A percentile compares a stretch with the other conserved stretches of the same genome.
Conservation (phyloP, 1,139 yeast species). For the Scheffersomyces illinoinensis region DNA sequence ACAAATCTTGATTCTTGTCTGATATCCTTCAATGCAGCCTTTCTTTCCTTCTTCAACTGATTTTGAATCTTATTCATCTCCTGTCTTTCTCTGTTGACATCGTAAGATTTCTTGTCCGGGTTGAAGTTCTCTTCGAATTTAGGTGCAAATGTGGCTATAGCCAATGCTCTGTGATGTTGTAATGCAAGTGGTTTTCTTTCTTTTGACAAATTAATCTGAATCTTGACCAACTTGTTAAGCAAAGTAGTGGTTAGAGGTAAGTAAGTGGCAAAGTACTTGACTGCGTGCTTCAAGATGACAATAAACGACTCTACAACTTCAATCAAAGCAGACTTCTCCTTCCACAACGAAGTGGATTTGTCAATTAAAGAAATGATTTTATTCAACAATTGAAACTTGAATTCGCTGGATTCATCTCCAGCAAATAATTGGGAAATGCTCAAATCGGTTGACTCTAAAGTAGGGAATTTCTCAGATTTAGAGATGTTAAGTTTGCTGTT, state of each 20-base stretch:
- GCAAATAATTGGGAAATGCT: conserved; percentile 21
- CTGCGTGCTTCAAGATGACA: conserved; percentile 35
- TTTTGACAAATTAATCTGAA: conserved; percentile 35
- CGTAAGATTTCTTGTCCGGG: conserved; percentile 92
- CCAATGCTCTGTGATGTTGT: conserved; percentile 84
- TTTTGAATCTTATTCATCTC: conserved; percentile 82
- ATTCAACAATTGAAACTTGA: conserved; percentile 32
- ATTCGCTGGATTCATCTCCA: conserved; percentile 11
- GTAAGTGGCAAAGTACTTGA: conserved; percentile 32
- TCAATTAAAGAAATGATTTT: conserved; percentile 30
- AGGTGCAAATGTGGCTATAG: conserved; percentile 85
- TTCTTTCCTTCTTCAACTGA: conserved; percentile 88
- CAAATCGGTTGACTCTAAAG: conserved; percentile 5
- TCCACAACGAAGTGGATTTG: conserved; percentile 50
- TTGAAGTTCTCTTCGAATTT: conserved; percentile 94
- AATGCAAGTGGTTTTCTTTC: conserved; percentile 75
- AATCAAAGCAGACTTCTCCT: conserved; percentile 60
- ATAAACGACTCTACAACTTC: conserved; percentile 54
- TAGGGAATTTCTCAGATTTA: conserved; percentile 15
- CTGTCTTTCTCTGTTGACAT: conserved; percentile 75
- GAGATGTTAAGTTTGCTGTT: conserved; percentile 18
- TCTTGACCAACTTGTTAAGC: conserved; percentile 50
- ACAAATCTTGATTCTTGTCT: conserved; percentile 86
- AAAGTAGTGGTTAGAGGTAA: conserved; percentile 33
- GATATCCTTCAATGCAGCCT: conserved; percentile 83